Percentiles rank a stretch among this genome's conserved stretches.
Conservation (phyloP, 495 filamentous ascomycete genomes). For the Hypoxylon intermedium region DNA sequence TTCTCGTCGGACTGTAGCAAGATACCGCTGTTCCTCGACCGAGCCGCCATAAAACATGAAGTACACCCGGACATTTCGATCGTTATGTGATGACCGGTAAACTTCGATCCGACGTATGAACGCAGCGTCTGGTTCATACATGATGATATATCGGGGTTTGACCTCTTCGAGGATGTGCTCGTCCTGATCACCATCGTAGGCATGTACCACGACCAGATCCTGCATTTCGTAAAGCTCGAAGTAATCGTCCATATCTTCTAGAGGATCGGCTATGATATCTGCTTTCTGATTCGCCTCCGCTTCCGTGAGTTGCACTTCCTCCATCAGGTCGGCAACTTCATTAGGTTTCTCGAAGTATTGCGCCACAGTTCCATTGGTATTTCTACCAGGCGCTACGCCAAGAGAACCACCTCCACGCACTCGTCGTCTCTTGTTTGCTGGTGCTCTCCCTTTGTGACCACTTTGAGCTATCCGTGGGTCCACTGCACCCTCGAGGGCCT, state of each 20-base stretch:
- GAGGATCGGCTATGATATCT: conserved; percentile 78
- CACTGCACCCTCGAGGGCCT: conserved; percentile 69
- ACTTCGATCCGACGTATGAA: conserved; percentile 96
- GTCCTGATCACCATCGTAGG: conserved; percentile 91
- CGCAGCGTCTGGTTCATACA: conserved; percentile 97
- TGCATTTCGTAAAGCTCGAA: conserved; percentile 94
- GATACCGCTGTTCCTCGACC: conserved; percentile 94
- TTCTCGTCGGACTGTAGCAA: conserved; percentile 85
- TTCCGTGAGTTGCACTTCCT: conserved; percentile 75
- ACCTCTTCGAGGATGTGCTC: conserved; percentile 94
- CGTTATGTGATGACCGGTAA: conserved; percentile 90
- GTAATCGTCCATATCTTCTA: conserved; percentile 89
- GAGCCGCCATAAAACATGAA: conserved; percentile 95
- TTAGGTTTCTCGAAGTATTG: conserved; percentile 59
- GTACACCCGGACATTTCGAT: conserved; percentile 88
- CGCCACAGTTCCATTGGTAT: conserved; percentile 56
- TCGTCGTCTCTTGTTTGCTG: conserved; percentile 86
- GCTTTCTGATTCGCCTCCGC: conserved; percentile 79
- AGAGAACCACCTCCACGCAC: conserved; percentile 79
- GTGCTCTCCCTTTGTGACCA: conserved; percentile 57
- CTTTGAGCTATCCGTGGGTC: conserved; percentile 54
- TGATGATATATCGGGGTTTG: conserved; percentile 92
- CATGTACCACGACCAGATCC: conserved; percentile 85
- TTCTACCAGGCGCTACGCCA: conserved; percentile 59
- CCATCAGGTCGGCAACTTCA: conserved; percentile 64